Percentiles rank a stretch among this genome's conserved stretches.
phyloP scores from a whole-genome alignment of 352 stramenopile species.

The Phytopythium aichiense region DNA sequence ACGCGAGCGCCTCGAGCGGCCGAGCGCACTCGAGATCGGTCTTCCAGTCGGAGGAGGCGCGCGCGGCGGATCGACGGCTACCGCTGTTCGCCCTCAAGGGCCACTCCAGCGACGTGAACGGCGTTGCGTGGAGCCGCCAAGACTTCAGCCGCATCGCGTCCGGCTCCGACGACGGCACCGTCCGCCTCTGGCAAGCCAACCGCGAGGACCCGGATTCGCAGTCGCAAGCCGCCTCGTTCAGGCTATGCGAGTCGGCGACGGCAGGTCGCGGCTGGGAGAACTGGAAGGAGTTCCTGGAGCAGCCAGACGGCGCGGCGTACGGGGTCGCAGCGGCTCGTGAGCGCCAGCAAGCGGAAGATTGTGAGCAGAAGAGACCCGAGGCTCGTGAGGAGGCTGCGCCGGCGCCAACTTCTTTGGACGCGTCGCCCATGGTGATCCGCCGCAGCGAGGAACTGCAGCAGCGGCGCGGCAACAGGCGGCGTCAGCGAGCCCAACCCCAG shows the following conservation, averaged over 20 bases:
- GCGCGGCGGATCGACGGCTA: background rate
- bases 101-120: conserved; percentile 62
- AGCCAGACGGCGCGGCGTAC: conserved; percentile 28
- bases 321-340: conserved; percentile 8
- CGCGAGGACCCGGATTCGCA: conserved; percentile 4
- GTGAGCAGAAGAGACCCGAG: background rate
- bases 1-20: conserved; percentile 12
- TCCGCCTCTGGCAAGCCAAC: conserved; percentile 39
- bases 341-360: background rate
- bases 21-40: background rate
- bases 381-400: background rate
- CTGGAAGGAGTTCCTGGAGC: conserved; percentile 27
- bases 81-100: conserved; percentile 52
- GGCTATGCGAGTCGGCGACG: background rate
- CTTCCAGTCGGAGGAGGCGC: background rate
- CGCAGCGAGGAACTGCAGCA: conserved; percentile 12
- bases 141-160: conserved; percentile 53
- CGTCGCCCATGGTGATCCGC: conserved; percentile 22
- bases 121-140: conserved; percentile 45
- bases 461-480: background rate
- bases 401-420: background rate
- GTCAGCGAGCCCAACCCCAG: conserved; percentile 13
- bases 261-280: conserved; percentile 22
- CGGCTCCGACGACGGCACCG: conserved; percentile 62
- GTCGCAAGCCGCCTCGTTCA: background rate